Percentiles rank a stretch among this genome's conserved stretches.
Evolutionary conservation across 2,329 filamentous ascomycete genomes (phyloP).

Genomic region (Beauveria medogensis): DNA sequence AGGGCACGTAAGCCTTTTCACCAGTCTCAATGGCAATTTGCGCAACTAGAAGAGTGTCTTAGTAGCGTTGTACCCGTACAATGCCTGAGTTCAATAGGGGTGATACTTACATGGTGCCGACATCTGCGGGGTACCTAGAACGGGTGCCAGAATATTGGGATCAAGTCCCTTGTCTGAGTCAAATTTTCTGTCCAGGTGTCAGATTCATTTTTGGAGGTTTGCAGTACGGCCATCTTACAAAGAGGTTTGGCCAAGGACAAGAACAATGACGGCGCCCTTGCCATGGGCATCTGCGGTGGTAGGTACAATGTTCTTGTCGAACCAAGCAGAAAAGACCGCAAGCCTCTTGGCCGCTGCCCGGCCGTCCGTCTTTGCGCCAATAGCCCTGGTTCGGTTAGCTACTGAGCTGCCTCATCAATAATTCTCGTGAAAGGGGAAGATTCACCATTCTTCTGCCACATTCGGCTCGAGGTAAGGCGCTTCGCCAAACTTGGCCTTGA

Average conservation of each 20-base stretch:
- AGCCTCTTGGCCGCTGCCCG: conserved; percentile 15
- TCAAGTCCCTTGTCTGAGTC: conserved; percentile 17
- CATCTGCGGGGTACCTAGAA: conserved; percentile 25
- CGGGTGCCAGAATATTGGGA: conserved; percentile 19
- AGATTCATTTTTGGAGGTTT: neutral
- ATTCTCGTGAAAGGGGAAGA: neutral
- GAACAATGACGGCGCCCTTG: conserved; percentile 22
- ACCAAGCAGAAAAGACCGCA: conserved; percentile 24
- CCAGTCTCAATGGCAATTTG: conserved; percentile 24
- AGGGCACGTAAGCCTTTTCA: conserved; percentile 21
- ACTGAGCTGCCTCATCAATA: neutral
- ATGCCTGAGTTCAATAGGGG: neutral
- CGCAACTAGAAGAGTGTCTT: conserved; percentile 16
- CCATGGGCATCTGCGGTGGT: conserved; percentile 13
- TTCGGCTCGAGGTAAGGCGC: conserved; percentile 23
- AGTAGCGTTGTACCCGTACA: neutral
- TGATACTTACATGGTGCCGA: conserved; percentile 27
- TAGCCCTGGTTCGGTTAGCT: conserved; percentile 15
- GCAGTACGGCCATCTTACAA: neutral
- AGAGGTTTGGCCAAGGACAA: conserved; percentile 11
- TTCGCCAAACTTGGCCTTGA: conserved; percentile 17
- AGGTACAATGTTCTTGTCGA: conserved; percentile 20
- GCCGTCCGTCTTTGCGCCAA: conserved; percentile 13
- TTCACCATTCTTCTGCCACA: conserved; percentile 23
- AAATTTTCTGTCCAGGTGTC: neutral